These are phyloP conservation scores for Dryadomyces sulphureus DNA, from an alignment of 2,329 filamentous ascomycete genomes.

Conservation along the genomic window DNA sequence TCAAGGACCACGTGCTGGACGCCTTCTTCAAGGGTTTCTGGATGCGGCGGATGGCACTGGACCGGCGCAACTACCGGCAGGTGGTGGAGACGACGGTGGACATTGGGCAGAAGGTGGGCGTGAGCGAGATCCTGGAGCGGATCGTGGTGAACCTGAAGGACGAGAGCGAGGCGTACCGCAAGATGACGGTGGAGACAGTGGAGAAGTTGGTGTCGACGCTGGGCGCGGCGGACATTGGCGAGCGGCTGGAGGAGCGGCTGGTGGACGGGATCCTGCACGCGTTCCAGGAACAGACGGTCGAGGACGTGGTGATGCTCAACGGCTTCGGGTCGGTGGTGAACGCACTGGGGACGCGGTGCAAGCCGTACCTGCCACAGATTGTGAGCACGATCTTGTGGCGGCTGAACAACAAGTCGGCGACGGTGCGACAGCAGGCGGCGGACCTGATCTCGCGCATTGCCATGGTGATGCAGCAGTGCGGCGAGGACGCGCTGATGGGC, in stretches of 20 bases:
- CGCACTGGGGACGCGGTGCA: constrained; percentile 81
- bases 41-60: constrained; percentile 91
- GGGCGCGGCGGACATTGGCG: constrained; percentile 85
- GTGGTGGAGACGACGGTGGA: constrained; percentile 98
- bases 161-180: constrained; percentile 92
- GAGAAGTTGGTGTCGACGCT: constrained; percentile 92
- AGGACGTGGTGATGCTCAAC: constrained; percentile 92
- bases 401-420: constrained; percentile 94
- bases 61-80: constrained; percentile 94
- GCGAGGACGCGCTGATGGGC: constrained; percentile 88
- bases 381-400: constrained; percentile 93
- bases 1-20: constrained; percentile 87
- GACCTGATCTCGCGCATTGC: constrained; percentile 94
- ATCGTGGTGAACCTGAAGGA: constrained; percentile 95
- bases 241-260: constrained; percentile 80
- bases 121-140: constrained; percentile 83
- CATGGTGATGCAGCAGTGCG: constrained; percentile 98
- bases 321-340: constrained; percentile 97
- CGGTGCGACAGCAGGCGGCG: constrained; percentile 90
- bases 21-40: constrained; percentile 99
- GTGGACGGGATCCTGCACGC: constrained; percentile 91
- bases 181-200: constrained; percentile 97
- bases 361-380: constrained; percentile 92
- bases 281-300: constrained; percentile 95
- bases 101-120: constrained; percentile 93